phyloP scores from a whole-genome alignment of 2,329 filamentous ascomycete genomes.

The Sporothrix sp. region DNA sequence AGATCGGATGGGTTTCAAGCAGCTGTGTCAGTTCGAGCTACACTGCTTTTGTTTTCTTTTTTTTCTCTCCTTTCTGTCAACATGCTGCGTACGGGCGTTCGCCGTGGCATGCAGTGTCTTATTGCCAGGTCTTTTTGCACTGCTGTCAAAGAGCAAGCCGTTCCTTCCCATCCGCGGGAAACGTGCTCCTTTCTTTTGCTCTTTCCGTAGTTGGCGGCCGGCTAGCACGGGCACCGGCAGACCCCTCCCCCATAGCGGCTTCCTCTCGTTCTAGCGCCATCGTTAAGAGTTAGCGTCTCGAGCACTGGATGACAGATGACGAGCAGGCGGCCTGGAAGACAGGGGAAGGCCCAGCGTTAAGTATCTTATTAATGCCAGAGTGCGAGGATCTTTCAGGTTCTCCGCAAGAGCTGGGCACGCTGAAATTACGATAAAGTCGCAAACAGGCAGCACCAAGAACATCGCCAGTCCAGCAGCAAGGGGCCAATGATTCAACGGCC shows the following conservation, averaged over 20 bases:
- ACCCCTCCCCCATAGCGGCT: background rate
- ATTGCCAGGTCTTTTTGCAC: too few relatives aligned
- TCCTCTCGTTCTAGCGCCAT: conserved; percentile 3
- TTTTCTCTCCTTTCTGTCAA: background rate
- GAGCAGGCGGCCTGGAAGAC: conserved; percentile 3
- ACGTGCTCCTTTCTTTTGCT: too few relatives aligned
- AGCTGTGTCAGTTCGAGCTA: conserved; percentile 6
- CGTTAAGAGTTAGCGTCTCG: conserved; percentile 7
- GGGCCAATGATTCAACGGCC: background rate
- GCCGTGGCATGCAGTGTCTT: too few relatives aligned
- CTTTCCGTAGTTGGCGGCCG: too few relatives aligned
- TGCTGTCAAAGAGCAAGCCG: too few relatives aligned
- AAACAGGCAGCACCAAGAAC: background rate
- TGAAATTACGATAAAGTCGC: background rate
- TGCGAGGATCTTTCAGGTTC: background rate
- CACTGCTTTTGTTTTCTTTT: background rate
- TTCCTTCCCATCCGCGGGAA: too few relatives aligned
- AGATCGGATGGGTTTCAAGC: conserved; percentile 8
- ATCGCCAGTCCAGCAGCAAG: background rate
- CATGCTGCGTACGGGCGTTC: background rate
- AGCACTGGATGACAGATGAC: conserved; percentile 1
- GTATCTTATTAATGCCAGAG: too few relatives aligned
- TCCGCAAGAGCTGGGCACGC: background rate
- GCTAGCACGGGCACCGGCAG: background rate
- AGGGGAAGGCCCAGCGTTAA: background rate